Conservation (phyloP, 139 green algal species). For the Tetraselmis striata region DNA sequence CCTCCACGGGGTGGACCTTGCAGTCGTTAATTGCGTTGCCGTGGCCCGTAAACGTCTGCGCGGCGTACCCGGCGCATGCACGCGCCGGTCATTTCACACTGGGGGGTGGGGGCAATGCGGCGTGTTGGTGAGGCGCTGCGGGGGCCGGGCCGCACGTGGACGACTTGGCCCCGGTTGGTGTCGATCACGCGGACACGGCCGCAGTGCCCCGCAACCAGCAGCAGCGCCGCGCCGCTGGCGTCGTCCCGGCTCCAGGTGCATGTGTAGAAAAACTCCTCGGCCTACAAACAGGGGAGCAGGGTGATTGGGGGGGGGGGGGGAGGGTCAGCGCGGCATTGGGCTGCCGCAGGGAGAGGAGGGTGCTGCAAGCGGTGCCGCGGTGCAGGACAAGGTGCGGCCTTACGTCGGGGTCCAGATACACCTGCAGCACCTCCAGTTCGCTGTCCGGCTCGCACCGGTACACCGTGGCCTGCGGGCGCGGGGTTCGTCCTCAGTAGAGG, state of each 20-base stretch:
- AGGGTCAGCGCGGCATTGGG: too few relatives aligned
- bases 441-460: conserved; percentile 45
- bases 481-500: too few relatives aligned
- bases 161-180: conserved; percentile 4
- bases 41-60: conserved; percentile 53
- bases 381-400: not conserved
- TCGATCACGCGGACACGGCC: conserved; percentile 51
- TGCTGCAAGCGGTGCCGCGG: too few relatives aligned
- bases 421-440: conserved; percentile 46
- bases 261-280: conserved; percentile 53
- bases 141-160: not conserved
- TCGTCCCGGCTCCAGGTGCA: conserved; percentile 54
- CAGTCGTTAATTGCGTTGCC: conserved; percentile 72
- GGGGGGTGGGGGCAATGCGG: too few relatives aligned
- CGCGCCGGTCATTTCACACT: too few relatives aligned
- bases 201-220: conserved; percentile 62
- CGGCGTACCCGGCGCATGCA: too few relatives aligned
- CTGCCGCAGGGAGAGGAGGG: not conserved
- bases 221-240: conserved; percentile 35
- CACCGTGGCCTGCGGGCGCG: conserved; percentile 53
- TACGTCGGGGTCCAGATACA: conserved; percentile 52
- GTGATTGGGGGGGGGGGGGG: too few relatives aligned
- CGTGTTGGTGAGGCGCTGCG: too few relatives aligned
- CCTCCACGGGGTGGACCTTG: conserved; percentile 42
- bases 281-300: too few relatives aligned